A percentile compares a stretch with the other conserved stretches of the same genome.
phyloP scores from a whole-genome alignment of 2,329 filamentous ascomycete genomes.

The Fusarium multiceps region DNA sequence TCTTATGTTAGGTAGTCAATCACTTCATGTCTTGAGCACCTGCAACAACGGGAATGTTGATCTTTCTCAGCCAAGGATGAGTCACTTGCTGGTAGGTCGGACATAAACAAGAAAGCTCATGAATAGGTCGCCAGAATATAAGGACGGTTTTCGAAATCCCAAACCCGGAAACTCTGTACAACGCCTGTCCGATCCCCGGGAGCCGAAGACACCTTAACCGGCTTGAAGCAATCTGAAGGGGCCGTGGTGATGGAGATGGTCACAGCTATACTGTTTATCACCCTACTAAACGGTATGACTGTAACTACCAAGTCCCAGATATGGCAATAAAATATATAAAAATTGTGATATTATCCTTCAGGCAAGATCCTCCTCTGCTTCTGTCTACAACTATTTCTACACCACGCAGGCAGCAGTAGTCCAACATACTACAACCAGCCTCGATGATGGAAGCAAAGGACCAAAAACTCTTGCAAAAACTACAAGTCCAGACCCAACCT shows the following conservation, averaged over 20 bases:
- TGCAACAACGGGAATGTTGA: background rate
- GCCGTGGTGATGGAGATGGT: background rate
- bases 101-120: background rate
- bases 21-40: background rate
- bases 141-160: background rate
- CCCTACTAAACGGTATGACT: background rate
- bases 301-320: background rate
- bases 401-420: background rate
- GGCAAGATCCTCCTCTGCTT: constrained; percentile 7
- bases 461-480: constrained; percentile 30
- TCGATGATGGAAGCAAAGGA: constrained; percentile 13
- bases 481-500: constrained; percentile 20
- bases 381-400: constrained; percentile 20
- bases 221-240: background rate
- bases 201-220: background rate
- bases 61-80: background rate
- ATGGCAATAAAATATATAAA: background rate
- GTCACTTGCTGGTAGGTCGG: background rate
- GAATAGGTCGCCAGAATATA: background rate
- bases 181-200: background rate
- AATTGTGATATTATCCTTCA: constrained; percentile 5
- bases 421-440: constrained; percentile 5
- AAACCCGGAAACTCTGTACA: background rate
- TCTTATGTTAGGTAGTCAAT: background rate
- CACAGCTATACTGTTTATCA: background rate